Conservation (phyloP, 306 rosid genomes). For the Neltuma alba region DNA sequence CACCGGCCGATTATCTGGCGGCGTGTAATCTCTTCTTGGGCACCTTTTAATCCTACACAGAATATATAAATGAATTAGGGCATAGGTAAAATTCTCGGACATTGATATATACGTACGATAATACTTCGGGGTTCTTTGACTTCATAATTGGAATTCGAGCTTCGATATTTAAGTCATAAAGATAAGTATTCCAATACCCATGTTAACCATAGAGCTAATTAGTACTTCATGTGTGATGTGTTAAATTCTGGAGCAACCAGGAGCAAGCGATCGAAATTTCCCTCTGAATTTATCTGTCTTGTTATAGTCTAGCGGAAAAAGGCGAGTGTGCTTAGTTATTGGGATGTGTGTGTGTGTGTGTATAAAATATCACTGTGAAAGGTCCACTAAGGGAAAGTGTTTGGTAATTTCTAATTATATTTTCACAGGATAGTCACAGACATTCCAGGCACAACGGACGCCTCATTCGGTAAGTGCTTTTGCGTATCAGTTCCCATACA, state of each 20-base stretch:
- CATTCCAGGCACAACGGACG: constrained; percentile 93
- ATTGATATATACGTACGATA: background rate
- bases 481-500: background rate
- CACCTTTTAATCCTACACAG: background rate
- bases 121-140: background rate
- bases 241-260: background rate
- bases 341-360: no score
- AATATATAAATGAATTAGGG: background rate
- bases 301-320: background rate
- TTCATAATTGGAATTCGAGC: background rate
- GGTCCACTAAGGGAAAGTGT: background rate
- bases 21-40: background rate
- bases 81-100: background rate
- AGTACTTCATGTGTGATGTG: background rate
- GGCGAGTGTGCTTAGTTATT: background rate
- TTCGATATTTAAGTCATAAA: background rate
- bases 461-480: constrained; percentile 64
- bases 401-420: constrained; percentile 12
- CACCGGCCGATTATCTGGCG: background rate
- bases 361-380: no score
- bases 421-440: constrained; percentile 86
- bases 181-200: background rate
- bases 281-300: background rate
- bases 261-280: background rate
- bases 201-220: background rate